Evolutionary conservation across 768 basidiomycete genomes (phyloP).

Genomic region (Leccinum olivaceopallidum): DNA sequence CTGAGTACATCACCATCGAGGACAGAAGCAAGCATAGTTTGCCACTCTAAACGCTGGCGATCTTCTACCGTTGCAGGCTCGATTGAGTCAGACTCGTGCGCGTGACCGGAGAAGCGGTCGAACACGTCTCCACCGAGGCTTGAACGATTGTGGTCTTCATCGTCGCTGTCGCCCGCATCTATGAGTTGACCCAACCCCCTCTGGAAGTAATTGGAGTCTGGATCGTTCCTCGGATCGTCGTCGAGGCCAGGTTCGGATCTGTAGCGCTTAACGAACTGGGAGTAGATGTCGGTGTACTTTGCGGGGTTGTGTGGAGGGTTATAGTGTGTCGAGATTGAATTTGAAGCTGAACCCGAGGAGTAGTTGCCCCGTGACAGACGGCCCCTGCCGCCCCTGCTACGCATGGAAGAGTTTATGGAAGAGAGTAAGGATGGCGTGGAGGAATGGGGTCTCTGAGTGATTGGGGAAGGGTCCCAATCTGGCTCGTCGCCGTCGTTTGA

Average conservation of each 20-base stretch:
- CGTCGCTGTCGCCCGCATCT: slow-evolving; percentile 73
- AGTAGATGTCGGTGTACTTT: slow-evolving; percentile 65
- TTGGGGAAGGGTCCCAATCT: slow-evolving; percentile 42
- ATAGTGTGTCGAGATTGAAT: slow-evolving; percentile 30
- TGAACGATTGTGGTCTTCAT: slow-evolving; percentile 58
- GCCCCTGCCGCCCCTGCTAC: slow-evolving; percentile 34
- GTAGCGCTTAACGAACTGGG: slow-evolving; percentile 78
- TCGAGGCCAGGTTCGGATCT: slow-evolving; percentile 60
- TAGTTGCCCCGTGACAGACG: slow-evolving; percentile 32
- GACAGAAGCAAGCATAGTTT: slow-evolving; percentile 91
- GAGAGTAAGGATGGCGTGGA: slow-evolving; percentile 25
- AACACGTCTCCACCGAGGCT: slow-evolving; percentile 45
- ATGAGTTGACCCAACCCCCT: slow-evolving; percentile 67
- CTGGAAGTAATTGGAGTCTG: slow-evolving; percentile 82
- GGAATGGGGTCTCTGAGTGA: slow-evolving; percentile 27
- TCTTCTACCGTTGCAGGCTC: slow-evolving; percentile 73
- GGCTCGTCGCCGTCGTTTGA: slow-evolving; percentile 46
- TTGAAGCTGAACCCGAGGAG: slow-evolving; percentile 30
- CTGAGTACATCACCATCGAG: slow-evolving; percentile 92
- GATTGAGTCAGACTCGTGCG: slow-evolving; percentile 62
- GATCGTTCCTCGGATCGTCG: slow-evolving; percentile 75
- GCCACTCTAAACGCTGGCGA: slow-evolving; percentile 90
- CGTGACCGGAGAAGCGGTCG: slow-evolving; percentile 52
- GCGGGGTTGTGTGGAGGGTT: slow-evolving; percentile 33
- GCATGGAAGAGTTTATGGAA: slow-evolving; percentile 31